Conservation (phyloP, 2,329 filamentous ascomycete genomes). For the Xylariales sp. region DNA sequence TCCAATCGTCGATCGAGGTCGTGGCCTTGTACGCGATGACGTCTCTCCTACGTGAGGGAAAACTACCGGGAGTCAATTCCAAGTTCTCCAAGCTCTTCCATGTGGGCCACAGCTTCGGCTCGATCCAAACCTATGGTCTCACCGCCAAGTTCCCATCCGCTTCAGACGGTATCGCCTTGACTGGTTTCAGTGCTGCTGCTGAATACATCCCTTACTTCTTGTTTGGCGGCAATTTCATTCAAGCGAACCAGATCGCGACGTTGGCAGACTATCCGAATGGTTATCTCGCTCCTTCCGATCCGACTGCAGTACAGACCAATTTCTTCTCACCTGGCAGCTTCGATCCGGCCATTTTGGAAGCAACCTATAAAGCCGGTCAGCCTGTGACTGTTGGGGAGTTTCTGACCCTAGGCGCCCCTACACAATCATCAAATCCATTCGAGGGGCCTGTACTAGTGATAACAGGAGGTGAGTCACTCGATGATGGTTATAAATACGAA, state of each 20-base stretch:
- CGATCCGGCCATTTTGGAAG: constrained; percentile 44
- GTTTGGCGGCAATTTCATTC: constrained; percentile 41
- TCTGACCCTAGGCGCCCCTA: constrained; percentile 45
- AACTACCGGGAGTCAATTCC: constrained; percentile 32
- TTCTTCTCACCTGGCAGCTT: constrained; percentile 50
- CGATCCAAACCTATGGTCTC: constrained; percentile 51
- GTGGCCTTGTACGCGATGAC: constrained; percentile 53
- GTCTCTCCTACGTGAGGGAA: constrained; percentile 37
- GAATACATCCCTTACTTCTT: constrained; percentile 39
- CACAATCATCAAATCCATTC: constrained; percentile 29
- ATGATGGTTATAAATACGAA: too few species aligned
- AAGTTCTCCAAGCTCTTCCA: constrained; percentile 45
- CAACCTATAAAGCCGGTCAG: constrained; percentile 42
- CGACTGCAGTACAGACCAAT: constrained; percentile 44
- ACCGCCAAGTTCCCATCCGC: constrained; percentile 44
- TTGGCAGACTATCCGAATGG: constrained; percentile 36
- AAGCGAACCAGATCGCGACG: constrained; percentile 27
- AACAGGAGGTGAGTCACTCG: constrained; percentile 40
- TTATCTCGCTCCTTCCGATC: constrained; percentile 45
- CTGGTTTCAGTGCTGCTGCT: constrained; percentile 50
- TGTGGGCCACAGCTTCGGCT: constrained; percentile 62
- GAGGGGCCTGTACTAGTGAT: constrained; percentile 52
- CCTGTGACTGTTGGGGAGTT: constrained; percentile 55
- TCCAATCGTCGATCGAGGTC: constrained; percentile 56
- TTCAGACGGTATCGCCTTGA: constrained; percentile 54